Conservation (phyloP, 2,329 filamentous ascomycete species). For the Fusarium solani-melongenae region DNA sequence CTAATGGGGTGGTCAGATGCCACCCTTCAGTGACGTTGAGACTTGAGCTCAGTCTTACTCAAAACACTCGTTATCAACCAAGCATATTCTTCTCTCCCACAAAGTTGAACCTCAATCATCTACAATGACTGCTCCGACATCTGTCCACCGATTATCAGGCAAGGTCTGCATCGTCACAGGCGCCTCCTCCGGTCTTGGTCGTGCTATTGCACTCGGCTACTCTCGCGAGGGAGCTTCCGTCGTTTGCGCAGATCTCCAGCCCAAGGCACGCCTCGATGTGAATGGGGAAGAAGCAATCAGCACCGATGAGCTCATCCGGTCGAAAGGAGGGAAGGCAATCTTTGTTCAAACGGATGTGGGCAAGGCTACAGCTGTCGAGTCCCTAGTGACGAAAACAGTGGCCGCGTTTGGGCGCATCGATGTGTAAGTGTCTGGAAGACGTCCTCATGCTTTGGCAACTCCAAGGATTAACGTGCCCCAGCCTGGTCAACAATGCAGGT, state of each 20-base stretch:
- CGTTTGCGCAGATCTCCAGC: conserved; percentile 55
- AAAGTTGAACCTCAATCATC: too few relatives aligned
- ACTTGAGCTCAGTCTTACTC: neutral
- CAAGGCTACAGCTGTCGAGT: conserved; percentile 49
- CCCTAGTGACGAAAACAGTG: conserved; percentile 45
- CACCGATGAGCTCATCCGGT: conserved; percentile 48
- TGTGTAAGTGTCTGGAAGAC: conserved; percentile 31
- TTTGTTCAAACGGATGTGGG: conserved; percentile 59
- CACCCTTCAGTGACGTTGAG: neutral
- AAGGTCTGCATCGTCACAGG: conserved; percentile 58
- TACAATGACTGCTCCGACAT: neutral
- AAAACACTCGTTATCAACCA: neutral
- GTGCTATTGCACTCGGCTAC: conserved; percentile 58
- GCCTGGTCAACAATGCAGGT: conserved; percentile 57
- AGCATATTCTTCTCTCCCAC: fast-evolving
- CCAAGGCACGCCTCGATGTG: conserved; percentile 40
- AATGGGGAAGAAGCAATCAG: conserved; percentile 44
- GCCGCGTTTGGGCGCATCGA: conserved; percentile 36
- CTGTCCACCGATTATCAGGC: conserved; percentile 11
- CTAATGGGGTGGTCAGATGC: neutral
- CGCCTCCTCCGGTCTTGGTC: conserved; percentile 57
- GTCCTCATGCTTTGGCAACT: conserved; percentile 46
- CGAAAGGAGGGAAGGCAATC: conserved; percentile 49
- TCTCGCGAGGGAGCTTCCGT: conserved; percentile 54
- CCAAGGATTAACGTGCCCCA: conserved; percentile 16